Evolutionary conservation across 306 rosid species (phyloP), one percentile per base, ranked within the genome.

Genomic region (Lupinus albus): DNA sequence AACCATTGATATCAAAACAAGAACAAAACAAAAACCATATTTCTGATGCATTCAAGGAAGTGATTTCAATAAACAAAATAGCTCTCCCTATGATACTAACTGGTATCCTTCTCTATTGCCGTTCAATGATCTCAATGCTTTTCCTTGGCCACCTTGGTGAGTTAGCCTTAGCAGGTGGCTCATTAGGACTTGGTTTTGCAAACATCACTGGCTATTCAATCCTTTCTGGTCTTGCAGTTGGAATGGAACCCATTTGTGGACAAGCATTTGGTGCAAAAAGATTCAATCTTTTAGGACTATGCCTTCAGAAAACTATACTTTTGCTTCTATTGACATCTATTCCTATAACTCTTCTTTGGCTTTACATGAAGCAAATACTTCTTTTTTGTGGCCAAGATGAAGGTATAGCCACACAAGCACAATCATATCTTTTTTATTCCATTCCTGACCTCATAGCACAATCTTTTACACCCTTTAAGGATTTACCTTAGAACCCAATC

Each of bases 131-230:
- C 69, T 91, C 97, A 80, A 89, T 91, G 97, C 84, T 87, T 20
- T 91, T 89, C 79, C 88, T 91, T 0, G 96, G 97, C 36, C 91
- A 68, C 17, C 93, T 92, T 0, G 92, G 92, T 0, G 89, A 89
- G 46, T 84, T 89, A 0, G 81, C 93, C 35, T 78, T 93, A 11
- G 98, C 98, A 1, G 98, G 94, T 11, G 98, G 98, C 0, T 87
- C 98, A 2, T 83, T 89, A 0, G 98, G 95, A 0, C 36, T 88
- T 12, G 95, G 89, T 12, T 93, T 93, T 6, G 95, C 95, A 7
- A 89, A 88, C 89, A 93, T 93, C 82, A 88, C 95, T 9, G 98
- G 98, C 11, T 93, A 93, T 74, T 93, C 97, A 0, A 83, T 93
- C 15, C 89, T 93, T 46, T 86, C 97, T 1, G 98, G 98, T 8